Evolutionary conservation across 2,329 filamentous ascomycete genomes (phyloP).

Genomic region (Diaporthe sp.): DNA sequence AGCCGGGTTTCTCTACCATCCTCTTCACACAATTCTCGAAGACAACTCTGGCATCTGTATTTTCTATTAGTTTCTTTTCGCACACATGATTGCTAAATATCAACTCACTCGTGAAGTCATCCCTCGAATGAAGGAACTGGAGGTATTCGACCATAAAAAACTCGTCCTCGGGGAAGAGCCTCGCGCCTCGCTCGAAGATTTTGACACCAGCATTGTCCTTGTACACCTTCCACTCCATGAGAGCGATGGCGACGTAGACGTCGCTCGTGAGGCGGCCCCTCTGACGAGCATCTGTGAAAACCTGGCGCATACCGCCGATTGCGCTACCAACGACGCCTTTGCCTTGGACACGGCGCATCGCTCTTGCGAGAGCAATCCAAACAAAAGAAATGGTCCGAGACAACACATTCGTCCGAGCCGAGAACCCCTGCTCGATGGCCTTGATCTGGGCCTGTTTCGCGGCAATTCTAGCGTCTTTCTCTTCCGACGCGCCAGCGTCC

Average conservation of each 20-base stretch:
- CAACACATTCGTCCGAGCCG: constrained; percentile 80
- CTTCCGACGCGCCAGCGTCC: constrained; percentile 63
- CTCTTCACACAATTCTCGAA: constrained; percentile 95
- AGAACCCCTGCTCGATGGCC: constrained; percentile 75
- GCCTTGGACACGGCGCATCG: constrained; percentile 94
- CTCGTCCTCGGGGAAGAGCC: constrained; percentile 94
- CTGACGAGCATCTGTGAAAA: constrained; percentile 90
- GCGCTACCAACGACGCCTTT: constrained; percentile 74
- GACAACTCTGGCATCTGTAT: constrained; percentile 87
- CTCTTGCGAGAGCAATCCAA: constrained; percentile 95
- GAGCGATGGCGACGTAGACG: constrained; percentile 92
- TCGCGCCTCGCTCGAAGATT: constrained; percentile 95
- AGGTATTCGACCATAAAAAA: constrained; percentile 95
- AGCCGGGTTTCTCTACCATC: constrained; percentile 82
- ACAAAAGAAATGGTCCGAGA: constrained; percentile 90
- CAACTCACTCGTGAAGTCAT: constrained; percentile 89
- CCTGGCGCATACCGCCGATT: constrained; percentile 80
- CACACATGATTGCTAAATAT: neutral
- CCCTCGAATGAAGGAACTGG: constrained; percentile 92
- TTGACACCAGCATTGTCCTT: constrained; percentile 93
- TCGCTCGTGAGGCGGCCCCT: constrained; percentile 92
- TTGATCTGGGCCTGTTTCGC: constrained; percentile 75
- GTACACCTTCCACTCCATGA: constrained; percentile 96
- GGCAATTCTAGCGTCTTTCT: constrained; percentile 60
- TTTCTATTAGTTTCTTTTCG: neutral